Evolutionary conservation across 169 alveolate genomes (phyloP), one percentile per base, ranked within the genome.

Genomic region (Eimeria tenella): DNA sequence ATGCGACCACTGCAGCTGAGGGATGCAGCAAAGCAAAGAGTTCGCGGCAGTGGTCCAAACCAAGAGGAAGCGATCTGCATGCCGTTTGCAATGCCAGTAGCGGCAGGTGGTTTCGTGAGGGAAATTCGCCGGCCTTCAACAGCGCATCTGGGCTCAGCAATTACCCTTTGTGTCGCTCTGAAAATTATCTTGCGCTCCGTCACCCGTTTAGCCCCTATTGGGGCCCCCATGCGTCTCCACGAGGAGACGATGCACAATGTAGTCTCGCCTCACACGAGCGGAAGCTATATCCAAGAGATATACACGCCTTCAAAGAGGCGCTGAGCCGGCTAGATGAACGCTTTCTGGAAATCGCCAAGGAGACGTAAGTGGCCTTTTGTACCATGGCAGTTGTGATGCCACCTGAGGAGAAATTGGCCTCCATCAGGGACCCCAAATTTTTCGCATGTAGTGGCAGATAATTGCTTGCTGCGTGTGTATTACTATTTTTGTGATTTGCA

Each of bases 291-390:
- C 90, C 90, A 6, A 50, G 63, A 58, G 75, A 82, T 58, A 55
- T 82, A 60, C 56, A 56, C 17, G 90, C 90, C 19, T 82, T 82
- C 50, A 73, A 82, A 49, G 60, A 82, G 74, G 90, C 90, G 60
- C 65, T 82, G 74, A 21, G 74, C 75, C 74, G n/a, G 49, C 71
- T 82, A 31, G 90, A 82, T 56, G 9, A 55, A 55, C 23, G 50
- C 23, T 82, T 82, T 58, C 23, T 82, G 90, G 53, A 82, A 31
- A n/a, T 82, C 55, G 74, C 90, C n/a, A 82, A 82, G 75, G 75
- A 82, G 49, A 82, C 90, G 90, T 82, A 58, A 82, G 90, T 82
- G 6, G 68, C 68, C 5, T 60, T 3, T 15, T 60, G 68, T 60
- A 4, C 17, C 68, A 4, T 4, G 17, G 68, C 17, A 3, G 13